Evolutionary conservation across 2,329 filamentous ascomycete species (phyloP), one percentile per base, ranked within the genome.

Genomic region (Hymenoscyphus occultus): DNA sequence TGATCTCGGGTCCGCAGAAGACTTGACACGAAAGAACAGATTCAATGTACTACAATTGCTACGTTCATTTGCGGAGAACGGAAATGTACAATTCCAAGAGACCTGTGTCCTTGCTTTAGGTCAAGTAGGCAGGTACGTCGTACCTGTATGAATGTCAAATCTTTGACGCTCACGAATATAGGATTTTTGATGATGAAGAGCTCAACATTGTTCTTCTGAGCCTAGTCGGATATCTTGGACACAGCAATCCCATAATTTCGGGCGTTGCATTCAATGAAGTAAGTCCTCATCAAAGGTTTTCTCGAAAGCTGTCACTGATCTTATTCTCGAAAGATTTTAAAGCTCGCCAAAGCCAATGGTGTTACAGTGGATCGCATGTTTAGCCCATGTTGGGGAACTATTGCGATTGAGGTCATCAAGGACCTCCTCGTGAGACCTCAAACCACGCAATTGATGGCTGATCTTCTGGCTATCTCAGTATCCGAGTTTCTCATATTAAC

Each of bases 21-120:
- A 71, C 2, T 74, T 87, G 2, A 77, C 84, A 5, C 77, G 80
- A 42, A 83, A 81, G 63, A 95, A 97, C 71, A 85, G 91, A 64
- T 83, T 88, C 60, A 85, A 86, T 64, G 85, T 86, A 1, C 80
- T 97, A 6, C 85, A 89, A 39, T 85, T 91, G 71, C 80, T 98
- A 10, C 89, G 88, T 68, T 85, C 82, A 3, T 81, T 96, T 12
- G 91, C 90, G 0, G 88, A 91, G 58, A 88, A 88, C 64, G 85
- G 87, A 62, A 81, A 86, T 7, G 77, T 87, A 5, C 83, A 87
- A 66, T 79, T 93, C 56, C 89, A 93, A 60, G 94, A 98, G 77
- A 93, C 92, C 19, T 89, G 91, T 69, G 89, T 98, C 64, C 81
- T 95, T 77, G 90, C 91, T 14, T 93, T 94, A 85, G 90, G 90